phyloP scores from a whole-genome alignment of 1,284 basidiomycete species.

The Volvariella volvacea region DNA sequence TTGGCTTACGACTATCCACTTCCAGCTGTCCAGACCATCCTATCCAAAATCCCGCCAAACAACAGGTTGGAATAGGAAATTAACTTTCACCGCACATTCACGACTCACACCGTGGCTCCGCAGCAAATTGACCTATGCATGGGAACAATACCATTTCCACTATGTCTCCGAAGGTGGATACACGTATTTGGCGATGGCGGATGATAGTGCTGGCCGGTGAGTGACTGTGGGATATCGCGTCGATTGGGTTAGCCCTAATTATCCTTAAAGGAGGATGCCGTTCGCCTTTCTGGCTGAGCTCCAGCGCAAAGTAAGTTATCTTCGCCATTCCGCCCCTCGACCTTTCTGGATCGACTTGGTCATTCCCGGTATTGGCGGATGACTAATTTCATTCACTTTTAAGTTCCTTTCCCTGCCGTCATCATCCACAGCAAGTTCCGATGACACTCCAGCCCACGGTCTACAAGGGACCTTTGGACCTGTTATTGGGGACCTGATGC shows the following conservation, averaged over 20 bases:
- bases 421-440: constrained; percentile 37
- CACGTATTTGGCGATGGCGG: constrained; percentile 90
- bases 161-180: constrained; percentile 86
- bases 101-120: constrained; percentile 6
- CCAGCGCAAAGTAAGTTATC: constrained; percentile 55
- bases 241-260: constrained; percentile 6
- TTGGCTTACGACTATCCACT: not conserved
- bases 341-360: too few relatives aligned
- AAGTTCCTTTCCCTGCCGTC: constrained; percentile 63
- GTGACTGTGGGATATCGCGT: constrained; percentile 15
- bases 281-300: constrained; percentile 90
- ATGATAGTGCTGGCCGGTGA: constrained; percentile 82
- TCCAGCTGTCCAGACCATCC: constrained; percentile 82
- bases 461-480: constrained; percentile 68
- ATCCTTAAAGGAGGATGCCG: constrained; percentile 67
- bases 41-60: constrained; percentile 92
- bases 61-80: constrained; percentile 37
- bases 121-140: constrained; percentile 92
- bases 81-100: not conserved
- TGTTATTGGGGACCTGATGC: constrained; percentile 66
- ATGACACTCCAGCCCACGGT: constrained; percentile 50
- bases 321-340: constrained; percentile 2
- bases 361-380: constrained; percentile 4
- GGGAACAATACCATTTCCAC: constrained; percentile 96
- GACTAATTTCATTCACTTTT: not conserved